phyloP scores from a whole-genome alignment of 176 grass and related monocot species.

The sorghum (Sorghum bicolor) region Sorghum_bicolor_NCBIv3 NC_012878.2:55892001-55892500 shows the following conservation, averaged over 20 bases:
- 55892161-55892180: slow-evolving; percentile 69
- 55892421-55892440: not conserved
- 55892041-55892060: not conserved
- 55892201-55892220: slow-evolving; percentile 77
- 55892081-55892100: slow-evolving; percentile 48
- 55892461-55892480: not conserved
- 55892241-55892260: slow-evolving; percentile 80
- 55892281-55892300: not conserved
- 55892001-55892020: not conserved
- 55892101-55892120: slow-evolving; percentile 85
- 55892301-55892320: not conserved
- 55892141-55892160: slow-evolving; percentile 67
- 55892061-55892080: not conserved
- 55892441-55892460: not conserved
- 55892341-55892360: not conserved
- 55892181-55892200: slow-evolving; percentile 74
- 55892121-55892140: slow-evolving; percentile 60
- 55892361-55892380: slow-evolving; percentile 8
- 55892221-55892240: slow-evolving; percentile 80
- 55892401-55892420: slow-evolving; percentile 4
- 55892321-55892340: not conserved
- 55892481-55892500: not conserved
- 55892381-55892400: not conserved
- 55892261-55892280: slow-evolving; percentile 35
- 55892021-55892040: not conserved